Conservation (phyloP, 2,329 filamentous ascomycete species). For the Colletotrichum eremochloae region DNA sequence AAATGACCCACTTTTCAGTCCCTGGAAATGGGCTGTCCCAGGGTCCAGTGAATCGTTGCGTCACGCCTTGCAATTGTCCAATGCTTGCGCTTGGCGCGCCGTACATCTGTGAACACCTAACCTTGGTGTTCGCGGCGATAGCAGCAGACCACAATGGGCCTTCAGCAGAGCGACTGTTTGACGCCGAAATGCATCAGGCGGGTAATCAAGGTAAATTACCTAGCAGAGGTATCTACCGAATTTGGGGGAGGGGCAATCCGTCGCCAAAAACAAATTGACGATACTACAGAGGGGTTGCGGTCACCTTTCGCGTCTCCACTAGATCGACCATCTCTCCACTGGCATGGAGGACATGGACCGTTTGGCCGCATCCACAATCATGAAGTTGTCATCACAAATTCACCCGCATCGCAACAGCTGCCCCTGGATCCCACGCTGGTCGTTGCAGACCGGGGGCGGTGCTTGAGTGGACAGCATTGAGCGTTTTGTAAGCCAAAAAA, state of each 20-base stretch:
- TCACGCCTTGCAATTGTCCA: slow-evolving; percentile 24
- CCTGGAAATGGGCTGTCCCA: slow-evolving; percentile 15
- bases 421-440: slow-evolving; percentile 17
- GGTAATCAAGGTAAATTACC: not conserved
- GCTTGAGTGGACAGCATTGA: slow-evolving; percentile 18
- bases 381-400: slow-evolving; percentile 20
- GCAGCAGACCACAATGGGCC: not conserved
- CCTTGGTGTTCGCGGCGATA: not conserved
- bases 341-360: slow-evolving; percentile 27
- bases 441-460: slow-evolving; percentile 20
- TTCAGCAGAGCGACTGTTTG: not conserved
- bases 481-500: slow-evolving; percentile 31
- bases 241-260: slow-evolving; percentile 36
- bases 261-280: slow-evolving; percentile 29
- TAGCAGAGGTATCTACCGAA: slow-evolving; percentile 10
- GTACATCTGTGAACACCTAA: not conserved
- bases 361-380: slow-evolving; percentile 21
- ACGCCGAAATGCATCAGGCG: slow-evolving; percentile 23
- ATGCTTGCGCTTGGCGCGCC: not conserved
- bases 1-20: slow-evolving; percentile 29
- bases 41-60: slow-evolving; percentile 21
- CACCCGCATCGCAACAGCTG: slow-evolving; percentile 27
- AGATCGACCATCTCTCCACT: slow-evolving; percentile 39
- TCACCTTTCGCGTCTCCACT: slow-evolving; percentile 32
- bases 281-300: slow-evolving; percentile 35